A percentile compares a stretch with the other conserved stretches of the same genome.
Evolutionary conservation across 1,284 basidiomycete species (phyloP).

Genomic region (Sanghuangporus baumii): DNA sequence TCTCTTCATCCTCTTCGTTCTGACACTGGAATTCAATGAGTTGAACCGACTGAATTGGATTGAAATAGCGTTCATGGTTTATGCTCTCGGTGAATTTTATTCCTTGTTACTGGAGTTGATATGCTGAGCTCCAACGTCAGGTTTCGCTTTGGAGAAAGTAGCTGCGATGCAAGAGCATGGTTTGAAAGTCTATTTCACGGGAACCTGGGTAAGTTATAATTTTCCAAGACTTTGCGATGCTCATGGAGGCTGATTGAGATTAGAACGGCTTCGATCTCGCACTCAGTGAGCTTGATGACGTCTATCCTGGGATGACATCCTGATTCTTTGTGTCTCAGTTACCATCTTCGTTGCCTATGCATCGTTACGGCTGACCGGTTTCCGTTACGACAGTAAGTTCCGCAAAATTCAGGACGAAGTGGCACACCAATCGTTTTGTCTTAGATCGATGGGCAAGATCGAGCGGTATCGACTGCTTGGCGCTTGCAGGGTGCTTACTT

Average conservation of each 20-base stretch:
- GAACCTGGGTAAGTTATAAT: conserved; percentile 60
- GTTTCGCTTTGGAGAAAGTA: conserved; percentile 87
- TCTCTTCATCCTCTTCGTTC: conserved; percentile 77
- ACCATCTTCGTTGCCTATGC: conserved; percentile 76
- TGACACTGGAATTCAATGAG: conserved; percentile 75
- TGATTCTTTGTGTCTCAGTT: conserved; percentile 38
- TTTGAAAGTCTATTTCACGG: conserved; percentile 78
- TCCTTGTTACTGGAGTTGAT: neutral
- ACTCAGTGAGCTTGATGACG: conserved; percentile 49
- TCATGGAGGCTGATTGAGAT: neutral
- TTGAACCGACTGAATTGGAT: conserved; percentile 52
- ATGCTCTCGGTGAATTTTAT: conserved; percentile 51
- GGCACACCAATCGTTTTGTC: neutral
- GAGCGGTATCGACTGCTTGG: conserved; percentile 68
- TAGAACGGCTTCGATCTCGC: conserved; percentile 89
- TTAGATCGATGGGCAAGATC: conserved; percentile 56
- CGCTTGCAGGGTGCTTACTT: conserved; percentile 77
- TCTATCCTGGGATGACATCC: neutral
- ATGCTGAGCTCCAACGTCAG: conserved; percentile 21
- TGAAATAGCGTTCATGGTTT: conserved; percentile 77
- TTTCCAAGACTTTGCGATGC: neutral
- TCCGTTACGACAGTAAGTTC: conserved; percentile 53
- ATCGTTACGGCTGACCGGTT: conserved; percentile 65
- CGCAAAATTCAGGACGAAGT: neutral
- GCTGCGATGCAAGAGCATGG: conserved; percentile 95